Percentiles rank a stretch among this genome's conserved stretches.
Conservation (phyloP, 2,329 filamentous ascomycete genomes). For the Ophiostoma quercus region DNA sequence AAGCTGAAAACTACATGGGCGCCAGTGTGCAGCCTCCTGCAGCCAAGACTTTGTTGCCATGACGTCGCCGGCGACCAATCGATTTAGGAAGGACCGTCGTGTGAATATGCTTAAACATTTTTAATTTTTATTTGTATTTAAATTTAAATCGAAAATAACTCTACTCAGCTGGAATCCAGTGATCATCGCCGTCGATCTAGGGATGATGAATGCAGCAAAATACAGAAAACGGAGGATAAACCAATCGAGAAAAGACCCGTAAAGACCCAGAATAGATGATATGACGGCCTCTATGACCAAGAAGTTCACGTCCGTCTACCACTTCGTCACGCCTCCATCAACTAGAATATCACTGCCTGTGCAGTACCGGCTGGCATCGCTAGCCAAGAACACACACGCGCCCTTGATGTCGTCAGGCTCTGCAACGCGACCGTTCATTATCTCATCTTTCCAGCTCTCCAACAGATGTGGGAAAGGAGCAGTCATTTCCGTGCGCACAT, state of each 20-base stretch:
- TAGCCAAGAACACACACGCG: constrained; percentile 56
- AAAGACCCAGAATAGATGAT: not conserved
- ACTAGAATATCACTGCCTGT: constrained; percentile 25
- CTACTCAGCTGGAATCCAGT: not conserved
- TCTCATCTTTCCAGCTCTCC: constrained; percentile 62
- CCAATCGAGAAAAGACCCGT: not conserved
- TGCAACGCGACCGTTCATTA: constrained; percentile 63
- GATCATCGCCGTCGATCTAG: not conserved
- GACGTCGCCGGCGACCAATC: not conserved
- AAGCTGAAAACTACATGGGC: constrained; percentile 7
- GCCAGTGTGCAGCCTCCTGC: constrained; percentile 1
- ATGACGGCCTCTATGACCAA: not conserved
- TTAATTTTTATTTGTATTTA: not conserved
- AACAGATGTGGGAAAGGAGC: constrained; percentile 57
- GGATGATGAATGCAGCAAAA: not conserved
- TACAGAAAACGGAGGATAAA: not conserved
- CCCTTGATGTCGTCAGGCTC: constrained; percentile 56
- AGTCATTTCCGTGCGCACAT: constrained; percentile 68
- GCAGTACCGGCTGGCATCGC: constrained; percentile 48
- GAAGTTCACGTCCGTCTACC: constrained; percentile 13
- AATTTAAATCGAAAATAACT: not conserved
- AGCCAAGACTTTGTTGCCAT: not conserved
- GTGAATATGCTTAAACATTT: no score
- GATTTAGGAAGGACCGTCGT: not conserved
- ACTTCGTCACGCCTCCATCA: constrained; percentile 26